Conservation (phyloP, 805 yeast genomes). For the Candida silvicultrix region DNA sequence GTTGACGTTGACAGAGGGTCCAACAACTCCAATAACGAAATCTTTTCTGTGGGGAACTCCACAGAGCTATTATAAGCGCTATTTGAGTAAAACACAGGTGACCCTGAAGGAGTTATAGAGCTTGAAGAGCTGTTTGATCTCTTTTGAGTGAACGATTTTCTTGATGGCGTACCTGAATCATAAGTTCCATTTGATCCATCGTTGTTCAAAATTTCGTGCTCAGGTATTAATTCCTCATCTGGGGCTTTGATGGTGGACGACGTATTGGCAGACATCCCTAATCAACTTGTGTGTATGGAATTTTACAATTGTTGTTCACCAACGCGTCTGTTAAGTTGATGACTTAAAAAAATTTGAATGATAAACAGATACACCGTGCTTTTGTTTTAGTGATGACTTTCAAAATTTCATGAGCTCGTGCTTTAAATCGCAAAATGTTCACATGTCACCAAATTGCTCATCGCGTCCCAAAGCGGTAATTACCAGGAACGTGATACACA, state of each 20-base stretch:
- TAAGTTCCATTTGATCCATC: neutral
- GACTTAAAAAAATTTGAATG: too few relatives aligned
- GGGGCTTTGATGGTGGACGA: neutral
- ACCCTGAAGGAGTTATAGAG: constrained; percentile 16
- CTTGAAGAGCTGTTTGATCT: constrained; percentile 16
- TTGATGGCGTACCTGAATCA: neutral
- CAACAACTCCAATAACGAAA: constrained; percentile 21
- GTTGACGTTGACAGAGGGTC: constrained; percentile 23
- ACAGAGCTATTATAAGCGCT: constrained; percentile 10
- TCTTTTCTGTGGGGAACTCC: constrained; percentile 20
- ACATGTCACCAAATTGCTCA: neutral
- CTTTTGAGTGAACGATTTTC: neutral
- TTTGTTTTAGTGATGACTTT: neutral
- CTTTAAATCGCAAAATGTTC: neutral
- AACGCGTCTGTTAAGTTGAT: too few relatives aligned
- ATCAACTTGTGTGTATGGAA: neutral
- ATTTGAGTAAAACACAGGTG: constrained; percentile 18
- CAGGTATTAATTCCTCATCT: neutral
- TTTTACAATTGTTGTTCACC: too few relatives aligned
- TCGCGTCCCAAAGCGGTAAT: neutral
- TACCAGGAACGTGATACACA: neutral
- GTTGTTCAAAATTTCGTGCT: neutral
- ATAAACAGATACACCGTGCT: too few relatives aligned
- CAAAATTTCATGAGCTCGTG: neutral
- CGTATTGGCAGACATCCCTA: neutral